These are phyloP conservation scores for Colletotrichum sp. DNA, from an alignment of 2,329 filamentous ascomycete species.

Conservation along the genomic window DNA sequence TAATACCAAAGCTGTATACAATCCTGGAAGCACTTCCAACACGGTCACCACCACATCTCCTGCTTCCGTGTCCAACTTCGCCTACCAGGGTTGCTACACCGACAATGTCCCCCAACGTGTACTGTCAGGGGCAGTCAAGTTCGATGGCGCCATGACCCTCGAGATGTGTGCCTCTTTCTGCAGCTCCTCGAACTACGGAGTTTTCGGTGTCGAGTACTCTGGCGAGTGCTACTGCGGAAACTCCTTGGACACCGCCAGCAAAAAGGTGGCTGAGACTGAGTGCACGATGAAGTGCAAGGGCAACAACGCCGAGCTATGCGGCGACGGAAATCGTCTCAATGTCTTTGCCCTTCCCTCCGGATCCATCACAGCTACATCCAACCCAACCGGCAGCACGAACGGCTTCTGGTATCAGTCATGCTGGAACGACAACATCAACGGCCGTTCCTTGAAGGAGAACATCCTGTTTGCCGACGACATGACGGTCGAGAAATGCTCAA, in stretches of 20 bases:
- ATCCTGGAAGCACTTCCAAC: not conserved
- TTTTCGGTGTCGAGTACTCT: conserved; percentile 46
- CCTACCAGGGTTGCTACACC: not conserved
- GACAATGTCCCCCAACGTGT: conserved; percentile 31
- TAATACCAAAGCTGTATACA: not conserved
- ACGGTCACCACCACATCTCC: not conserved
- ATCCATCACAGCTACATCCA: not conserved
- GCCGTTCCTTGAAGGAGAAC: not conserved
- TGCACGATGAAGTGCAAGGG: conserved; percentile 35
- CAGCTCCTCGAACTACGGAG: conserved; percentile 38
- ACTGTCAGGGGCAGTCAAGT: conserved; percentile 42
- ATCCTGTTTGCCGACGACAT: not conserved
- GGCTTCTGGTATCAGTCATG: not conserved
- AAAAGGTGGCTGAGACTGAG: conserved; percentile 29
- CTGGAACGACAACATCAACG: not conserved
- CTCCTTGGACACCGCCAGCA: conserved; percentile 31
- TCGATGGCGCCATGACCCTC: conserved; percentile 43
- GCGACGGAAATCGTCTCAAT: not conserved
- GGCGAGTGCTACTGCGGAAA: conserved; percentile 43
- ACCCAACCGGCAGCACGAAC: conserved; percentile 24
- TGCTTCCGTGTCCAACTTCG: not conserved
- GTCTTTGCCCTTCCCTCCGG: not conserved
- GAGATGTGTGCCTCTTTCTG: conserved; percentile 37
- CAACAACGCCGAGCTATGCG: not conserved
- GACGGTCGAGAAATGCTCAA: not conserved